Percentiles rank a stretch among this genome's conserved stretches.
phyloP scores from a whole-genome alignment of 2,329 filamentous ascomycete genomes.

The Paracorniculantispora psalliotae region DNA sequence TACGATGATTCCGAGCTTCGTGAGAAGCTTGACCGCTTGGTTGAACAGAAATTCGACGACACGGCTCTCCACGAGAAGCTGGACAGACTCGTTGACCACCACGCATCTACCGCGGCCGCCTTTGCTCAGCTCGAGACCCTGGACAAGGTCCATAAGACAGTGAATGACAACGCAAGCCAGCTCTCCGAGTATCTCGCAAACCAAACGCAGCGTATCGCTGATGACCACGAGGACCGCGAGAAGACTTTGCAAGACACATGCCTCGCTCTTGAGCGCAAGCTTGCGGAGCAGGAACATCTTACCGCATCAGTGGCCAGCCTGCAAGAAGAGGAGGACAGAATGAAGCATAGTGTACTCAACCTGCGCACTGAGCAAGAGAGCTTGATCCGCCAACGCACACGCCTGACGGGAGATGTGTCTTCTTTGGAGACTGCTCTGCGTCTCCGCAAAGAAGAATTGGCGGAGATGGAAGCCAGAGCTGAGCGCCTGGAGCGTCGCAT shows the following conservation, averaged over 20 bases:
- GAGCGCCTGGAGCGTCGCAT: constrained; percentile 88
- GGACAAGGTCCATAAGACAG: constrained; percentile 83
- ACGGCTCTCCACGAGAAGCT: constrained; percentile 23
- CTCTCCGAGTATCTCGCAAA: constrained; percentile 75
- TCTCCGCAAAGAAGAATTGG: constrained; percentile 84
- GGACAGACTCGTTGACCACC: constrained; percentile 36
- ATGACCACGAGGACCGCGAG: constrained; percentile 75
- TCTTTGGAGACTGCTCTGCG: constrained; percentile 85
- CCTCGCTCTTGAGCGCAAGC: constrained; percentile 72
- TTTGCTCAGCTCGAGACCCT: constrained; percentile 74
- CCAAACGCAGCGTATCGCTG: constrained; percentile 68
- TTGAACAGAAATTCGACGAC: constrained; percentile 17
- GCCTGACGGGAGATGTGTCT: constrained; percentile 78
- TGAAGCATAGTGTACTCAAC: constrained; percentile 50
- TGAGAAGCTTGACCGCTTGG: constrained; percentile 22
- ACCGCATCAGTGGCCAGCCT: constrained; percentile 49
- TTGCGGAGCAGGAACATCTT: constrained; percentile 59
- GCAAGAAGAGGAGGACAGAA: constrained; percentile 47
- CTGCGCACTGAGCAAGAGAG: constrained; percentile 68
- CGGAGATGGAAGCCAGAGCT: constrained; percentile 83
- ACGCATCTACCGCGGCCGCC: constrained; percentile 61
- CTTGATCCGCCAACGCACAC: constrained; percentile 70
- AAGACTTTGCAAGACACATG: constrained; percentile 75
- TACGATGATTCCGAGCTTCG: constrained; percentile 30
- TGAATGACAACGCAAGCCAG: constrained; percentile 77